A percentile compares a stretch with the other conserved stretches of the same genome.
These are phyloP conservation scores for Staphylotrichum tortipilum DNA, from an alignment of 495 filamentous ascomycete species.

Conservation along the genomic window DNA sequence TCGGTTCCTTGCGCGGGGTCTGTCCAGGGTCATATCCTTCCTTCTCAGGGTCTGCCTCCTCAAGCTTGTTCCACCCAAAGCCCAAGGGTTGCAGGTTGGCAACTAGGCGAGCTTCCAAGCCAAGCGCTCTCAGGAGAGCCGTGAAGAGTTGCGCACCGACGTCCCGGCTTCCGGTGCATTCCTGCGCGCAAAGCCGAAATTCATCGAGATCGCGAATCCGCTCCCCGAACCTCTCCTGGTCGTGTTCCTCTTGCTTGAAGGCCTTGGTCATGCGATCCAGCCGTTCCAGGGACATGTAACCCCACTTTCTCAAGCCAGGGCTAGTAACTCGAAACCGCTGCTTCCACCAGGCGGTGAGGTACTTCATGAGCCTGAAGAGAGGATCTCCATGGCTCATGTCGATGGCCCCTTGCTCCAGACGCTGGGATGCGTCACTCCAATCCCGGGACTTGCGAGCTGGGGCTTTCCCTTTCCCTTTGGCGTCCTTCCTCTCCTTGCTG, in stretches of 20 bases:
- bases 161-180: slow-evolving; percentile 76
- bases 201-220: slow-evolving; percentile 53
- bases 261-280: slow-evolving; percentile 58
- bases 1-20: slow-evolving; percentile 13
- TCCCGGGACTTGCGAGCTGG: slow-evolving; percentile 50
- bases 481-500: slow-evolving; percentile 1
- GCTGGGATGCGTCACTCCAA: slow-evolving; percentile 62
- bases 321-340: slow-evolving; percentile 69
- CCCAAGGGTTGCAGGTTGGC: slow-evolving; percentile 80
- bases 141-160: slow-evolving; percentile 87
- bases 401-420: slow-evolving; percentile 55
- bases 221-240: slow-evolving; percentile 64
- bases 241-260: slow-evolving; percentile 54
- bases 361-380: slow-evolving; percentile 65
- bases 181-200: slow-evolving; percentile 59
- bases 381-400: slow-evolving; percentile 78
- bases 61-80: slow-evolving; percentile 82
- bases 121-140: slow-evolving; percentile 72
- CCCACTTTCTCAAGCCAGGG: slow-evolving; percentile 78
- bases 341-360: slow-evolving; percentile 76
- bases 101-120: slow-evolving; percentile 71
- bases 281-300: slow-evolving; percentile 64
- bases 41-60: slow-evolving; percentile 52
- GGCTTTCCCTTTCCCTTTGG: slow-evolving; percentile 36
- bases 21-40: slow-evolving; percentile 13